A percentile compares a stretch with the other conserved stretches of the same genome.
Evolutionary conservation across 176 grass and related monocot species (phyloP).

Genomic region (Paspalum vaginatum): DNA sequence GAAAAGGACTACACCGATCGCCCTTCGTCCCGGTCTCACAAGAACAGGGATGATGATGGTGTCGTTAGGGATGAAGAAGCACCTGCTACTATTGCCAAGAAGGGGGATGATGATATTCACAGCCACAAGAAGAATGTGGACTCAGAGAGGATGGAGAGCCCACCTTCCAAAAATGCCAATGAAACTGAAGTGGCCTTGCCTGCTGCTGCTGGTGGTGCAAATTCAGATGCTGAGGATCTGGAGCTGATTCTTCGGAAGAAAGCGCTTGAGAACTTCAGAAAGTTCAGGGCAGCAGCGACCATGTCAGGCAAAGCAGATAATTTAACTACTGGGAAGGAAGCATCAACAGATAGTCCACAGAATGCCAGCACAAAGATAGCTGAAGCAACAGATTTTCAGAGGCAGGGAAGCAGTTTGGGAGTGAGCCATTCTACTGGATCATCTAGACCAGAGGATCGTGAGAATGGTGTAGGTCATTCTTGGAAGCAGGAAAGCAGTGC

Average conservation of each 20-base stretch:
- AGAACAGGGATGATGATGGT: conserved; percentile 10
- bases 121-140: conserved; percentile 35
- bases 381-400: conserved; percentile 37
- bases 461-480: background rate
- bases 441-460: conserved; percentile 33
- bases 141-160: background rate
- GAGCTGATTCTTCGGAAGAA: conserved; percentile 85
- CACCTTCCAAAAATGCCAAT: conserved; percentile 32
- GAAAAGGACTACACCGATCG: conserved; percentile 45
- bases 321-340: conserved; percentile 34
- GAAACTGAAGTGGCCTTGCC: conserved; percentile 30
- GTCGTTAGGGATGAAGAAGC: background rate
- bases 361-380: conserved; percentile 19
- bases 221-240: conserved; percentile 52
- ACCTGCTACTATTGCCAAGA: conserved; percentile 16
- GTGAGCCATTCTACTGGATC: conserved; percentile 22
- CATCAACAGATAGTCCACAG: conserved; percentile 8
- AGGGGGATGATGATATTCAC: conserved; percentile 10
- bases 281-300: conserved; percentile 48
- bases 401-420: conserved; percentile 41
- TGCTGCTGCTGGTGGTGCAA: conserved; percentile 34
- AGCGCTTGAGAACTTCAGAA: conserved; percentile 88
- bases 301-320: conserved; percentile 38
- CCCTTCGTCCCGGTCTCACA: background rate
- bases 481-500: conserved; percentile 32